These are phyloP conservation scores for Pseudozyma hubeiensis DNA, from an alignment of 1,284 basidiomycete species.

Conservation along the genomic window DNA sequence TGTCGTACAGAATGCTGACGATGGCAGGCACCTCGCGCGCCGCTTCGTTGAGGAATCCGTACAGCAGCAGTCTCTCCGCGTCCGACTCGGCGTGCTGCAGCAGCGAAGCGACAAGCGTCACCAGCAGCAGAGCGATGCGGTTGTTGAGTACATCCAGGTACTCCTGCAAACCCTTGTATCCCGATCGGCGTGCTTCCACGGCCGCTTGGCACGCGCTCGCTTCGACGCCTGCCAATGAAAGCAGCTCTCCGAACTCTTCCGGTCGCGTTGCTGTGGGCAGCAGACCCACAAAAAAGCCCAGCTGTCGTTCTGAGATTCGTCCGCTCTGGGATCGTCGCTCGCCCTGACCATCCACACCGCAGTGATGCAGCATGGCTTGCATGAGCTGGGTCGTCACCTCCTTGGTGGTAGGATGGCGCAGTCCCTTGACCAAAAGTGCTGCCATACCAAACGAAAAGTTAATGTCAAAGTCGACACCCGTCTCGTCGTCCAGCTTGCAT, in stretches of 20 bases:
- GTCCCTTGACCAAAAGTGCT: conserved; percentile 61
- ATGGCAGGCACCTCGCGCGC: conserved; percentile 59
- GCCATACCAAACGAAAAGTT: conserved; percentile 64
- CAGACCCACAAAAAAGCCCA: conserved; percentile 62
- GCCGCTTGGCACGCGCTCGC: conserved; percentile 32
- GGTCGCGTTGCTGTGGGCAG: conserved; percentile 56
- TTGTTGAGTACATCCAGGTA: conserved; percentile 58
- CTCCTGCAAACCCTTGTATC: conserved; percentile 47
- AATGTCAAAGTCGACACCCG: conserved; percentile 65
- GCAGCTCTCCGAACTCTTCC: conserved; percentile 59
- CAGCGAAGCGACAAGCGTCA: conserved; percentile 58
- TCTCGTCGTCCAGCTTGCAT: conserved; percentile 61
- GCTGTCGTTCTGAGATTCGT: conserved; percentile 50
- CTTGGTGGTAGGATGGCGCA: conserved; percentile 60
- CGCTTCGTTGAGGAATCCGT: conserved; percentile 60
- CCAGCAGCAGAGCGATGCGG: conserved; percentile 58
- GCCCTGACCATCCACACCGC: conserved; percentile 48
- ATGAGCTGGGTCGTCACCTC: conserved; percentile 58
- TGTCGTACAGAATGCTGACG: conserved; percentile 65
- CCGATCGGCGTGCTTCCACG: conserved; percentile 42
- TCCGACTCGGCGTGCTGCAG: conserved; percentile 61
- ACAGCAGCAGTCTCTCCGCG: conserved; percentile 56
- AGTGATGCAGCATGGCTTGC: conserved; percentile 53
- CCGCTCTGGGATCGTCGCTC: conserved; percentile 37
- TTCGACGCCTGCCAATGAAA: conserved; percentile 52